These are phyloP conservation scores for Typha latifolia DNA, from an alignment of 176 grass and related monocot species.

Conservation along the genomic window DNA sequence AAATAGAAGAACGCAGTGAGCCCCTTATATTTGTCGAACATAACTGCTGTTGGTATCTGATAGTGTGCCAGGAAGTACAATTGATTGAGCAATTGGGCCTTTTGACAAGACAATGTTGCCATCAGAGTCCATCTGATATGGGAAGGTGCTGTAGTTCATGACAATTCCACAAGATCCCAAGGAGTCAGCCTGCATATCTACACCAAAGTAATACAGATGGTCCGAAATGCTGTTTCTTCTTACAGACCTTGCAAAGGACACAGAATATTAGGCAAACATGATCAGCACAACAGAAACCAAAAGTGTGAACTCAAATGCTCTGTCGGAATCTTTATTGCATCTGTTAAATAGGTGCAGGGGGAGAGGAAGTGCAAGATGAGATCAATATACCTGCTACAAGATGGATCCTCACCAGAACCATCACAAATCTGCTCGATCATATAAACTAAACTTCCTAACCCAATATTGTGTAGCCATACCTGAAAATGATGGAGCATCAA, in stretches of 20 bases:
- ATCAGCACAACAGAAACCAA: not conserved
- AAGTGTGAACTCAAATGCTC: not conserved
- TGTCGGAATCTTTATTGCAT: not conserved
- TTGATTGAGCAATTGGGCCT: not conserved
- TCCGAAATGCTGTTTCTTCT: constrained; percentile 47
- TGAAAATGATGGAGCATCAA: constrained; percentile 21
- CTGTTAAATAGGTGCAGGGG: not conserved
- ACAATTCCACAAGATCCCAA: constrained; percentile 1
- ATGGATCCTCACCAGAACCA: constrained; percentile 69
- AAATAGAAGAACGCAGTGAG: not conserved
- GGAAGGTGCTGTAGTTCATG: not conserved
- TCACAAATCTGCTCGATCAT: constrained; percentile 56
- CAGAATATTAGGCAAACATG: not conserved
- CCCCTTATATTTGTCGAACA: not conserved
- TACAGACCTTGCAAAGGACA: constrained; percentile 39
- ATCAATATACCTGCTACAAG: constrained; percentile 53
- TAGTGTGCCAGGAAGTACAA: not conserved
- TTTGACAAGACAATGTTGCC: constrained; percentile 1
- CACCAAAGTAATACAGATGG: constrained; percentile 56
- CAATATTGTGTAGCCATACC: constrained; percentile 64
- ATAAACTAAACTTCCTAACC: constrained; percentile 48
- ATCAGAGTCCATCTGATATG: not conserved
- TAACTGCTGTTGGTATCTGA: not conserved
- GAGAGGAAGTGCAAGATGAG: constrained; percentile 5
- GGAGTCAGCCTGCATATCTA: constrained; percentile 7